Evolutionary conservation across 192 early-diverging fungal genomes (phyloP).

Genomic region (Entophlyctis helioformis): DNA sequence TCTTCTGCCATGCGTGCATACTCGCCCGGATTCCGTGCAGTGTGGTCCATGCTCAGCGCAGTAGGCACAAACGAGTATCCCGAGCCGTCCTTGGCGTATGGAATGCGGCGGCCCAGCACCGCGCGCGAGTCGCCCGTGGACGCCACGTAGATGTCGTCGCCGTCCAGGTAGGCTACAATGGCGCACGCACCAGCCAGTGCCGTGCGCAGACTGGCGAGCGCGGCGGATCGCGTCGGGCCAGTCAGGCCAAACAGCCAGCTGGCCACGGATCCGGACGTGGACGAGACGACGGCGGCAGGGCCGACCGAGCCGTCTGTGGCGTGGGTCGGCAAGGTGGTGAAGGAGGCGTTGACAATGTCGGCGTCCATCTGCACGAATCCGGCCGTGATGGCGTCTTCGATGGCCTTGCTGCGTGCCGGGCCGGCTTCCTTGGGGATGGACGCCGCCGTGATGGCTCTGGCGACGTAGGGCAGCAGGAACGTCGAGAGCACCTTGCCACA

Average conservation of each 20-base stretch:
- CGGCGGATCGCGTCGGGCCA: constrained; percentile 1
- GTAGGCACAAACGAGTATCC: constrained; percentile 23
- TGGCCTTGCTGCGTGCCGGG: constrained; percentile 10
- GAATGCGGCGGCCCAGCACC: constrained; percentile 24
- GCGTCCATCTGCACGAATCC: constrained; percentile 32
- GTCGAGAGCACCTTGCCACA: constrained; percentile 24
- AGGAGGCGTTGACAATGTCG: constrained; percentile 30
- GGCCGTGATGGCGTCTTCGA: constrained; percentile 19
- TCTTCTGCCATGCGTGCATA: constrained; percentile 34
- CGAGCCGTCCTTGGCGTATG: constrained; percentile 14
- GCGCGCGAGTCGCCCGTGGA: constrained; percentile 37
- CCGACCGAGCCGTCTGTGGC: background rate
- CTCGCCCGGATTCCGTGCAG: constrained; percentile 25
- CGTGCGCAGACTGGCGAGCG: no score
- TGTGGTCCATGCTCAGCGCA: constrained; percentile 29
- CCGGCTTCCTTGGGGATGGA: constrained; percentile 2
- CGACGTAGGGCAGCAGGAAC: constrained; percentile 27
- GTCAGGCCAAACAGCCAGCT: no score
- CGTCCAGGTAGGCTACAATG: constrained; percentile 31
- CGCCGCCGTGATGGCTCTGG: constrained; percentile 12
- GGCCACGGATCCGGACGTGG: no score
- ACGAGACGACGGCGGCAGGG: background rate
- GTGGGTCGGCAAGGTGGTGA: no score
- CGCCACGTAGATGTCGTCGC: constrained; percentile 32
- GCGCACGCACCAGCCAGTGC: constrained; percentile 34